phyloP scores from a whole-genome alignment of 306 rosid genomes.

The Corylus heterophylla region DNA sequence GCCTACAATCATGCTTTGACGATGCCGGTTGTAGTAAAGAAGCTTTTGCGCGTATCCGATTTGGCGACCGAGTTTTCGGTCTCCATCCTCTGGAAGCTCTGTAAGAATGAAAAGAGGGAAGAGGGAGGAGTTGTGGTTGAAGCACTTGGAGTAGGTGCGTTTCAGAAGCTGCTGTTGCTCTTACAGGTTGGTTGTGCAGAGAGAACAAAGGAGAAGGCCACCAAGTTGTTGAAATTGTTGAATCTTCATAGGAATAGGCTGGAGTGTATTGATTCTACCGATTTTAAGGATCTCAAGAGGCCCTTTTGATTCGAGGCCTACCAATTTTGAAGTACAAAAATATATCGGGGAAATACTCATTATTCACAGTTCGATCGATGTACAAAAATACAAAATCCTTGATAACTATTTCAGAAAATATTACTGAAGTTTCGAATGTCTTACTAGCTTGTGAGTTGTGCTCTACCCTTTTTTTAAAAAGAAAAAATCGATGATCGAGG shows the following conservation, averaged over 20 bases:
- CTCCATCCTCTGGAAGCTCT: conserved; percentile 72
- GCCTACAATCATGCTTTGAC: conserved; percentile 65
- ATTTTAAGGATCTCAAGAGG: conserved; percentile 58
- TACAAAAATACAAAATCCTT: background rate
- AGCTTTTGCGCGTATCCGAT: conserved; percentile 66
- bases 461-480: background rate
- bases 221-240: conserved; percentile 69
- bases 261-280: conserved; percentile 67
- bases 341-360: background rate
- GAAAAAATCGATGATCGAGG: background rate
- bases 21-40: conserved; percentile 74
- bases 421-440: background rate
- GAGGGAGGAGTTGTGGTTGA: conserved; percentile 49
- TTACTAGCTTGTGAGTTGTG: background rate
- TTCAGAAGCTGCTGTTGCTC: conserved; percentile 75
- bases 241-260: conserved; percentile 54
- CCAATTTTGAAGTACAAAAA: background rate
- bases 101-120: conserved; percentile 35
- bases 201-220: conserved; percentile 59
- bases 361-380: background rate
- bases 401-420: background rate
- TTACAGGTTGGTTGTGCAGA: conserved; percentile 80
- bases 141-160: conserved; percentile 70
- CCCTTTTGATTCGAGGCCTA: conserved; percentile 33
- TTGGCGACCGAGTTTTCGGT: conserved; percentile 56